Evolutionary conservation across 2,329 filamentous ascomycete genomes (phyloP).

Genomic region (Cercospora sp.): DNA sequence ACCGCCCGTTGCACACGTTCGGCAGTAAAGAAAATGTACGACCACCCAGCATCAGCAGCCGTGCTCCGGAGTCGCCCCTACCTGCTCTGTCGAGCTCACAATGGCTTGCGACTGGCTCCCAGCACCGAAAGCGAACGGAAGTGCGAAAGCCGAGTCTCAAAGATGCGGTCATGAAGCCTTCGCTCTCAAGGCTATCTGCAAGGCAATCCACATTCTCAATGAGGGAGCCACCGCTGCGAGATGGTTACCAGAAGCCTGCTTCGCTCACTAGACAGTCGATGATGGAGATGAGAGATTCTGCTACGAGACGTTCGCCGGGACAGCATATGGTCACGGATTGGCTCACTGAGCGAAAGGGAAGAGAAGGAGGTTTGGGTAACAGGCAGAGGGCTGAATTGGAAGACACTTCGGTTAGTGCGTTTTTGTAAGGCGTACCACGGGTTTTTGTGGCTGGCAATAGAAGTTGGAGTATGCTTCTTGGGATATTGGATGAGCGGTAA

Average conservation of each 20-base stretch:
- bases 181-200: conserved; percentile 2
- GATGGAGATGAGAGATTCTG: conserved; percentile 6
- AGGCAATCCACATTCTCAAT: neutral
- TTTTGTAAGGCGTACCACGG: conserved; percentile 1
- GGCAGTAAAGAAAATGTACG: conserved; percentile 12
- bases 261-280: conserved; percentile 2
- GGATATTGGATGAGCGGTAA: neutral
- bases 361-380: conserved; percentile 15
- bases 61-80: conserved; percentile 20
- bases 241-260: neutral
- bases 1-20: neutral
- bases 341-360: conserved; percentile 32
- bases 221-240: neutral
- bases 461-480: neutral
- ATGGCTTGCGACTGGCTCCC: conserved; percentile 34
- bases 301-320: conserved; percentile 24
- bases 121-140: conserved; percentile 7
- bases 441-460: neutral
- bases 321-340: conserved; percentile 35
- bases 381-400: conserved; percentile 5
- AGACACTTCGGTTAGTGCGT: conserved; percentile 9
- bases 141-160: conserved; percentile 16
- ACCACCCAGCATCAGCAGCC: neutral
- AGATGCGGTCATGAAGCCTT: conserved; percentile 13
- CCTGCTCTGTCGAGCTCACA: conserved; percentile 35